Evolutionary conservation across 2,329 filamentous ascomycete species (phyloP).

Genomic region (Pyricularia sp.): DNA sequence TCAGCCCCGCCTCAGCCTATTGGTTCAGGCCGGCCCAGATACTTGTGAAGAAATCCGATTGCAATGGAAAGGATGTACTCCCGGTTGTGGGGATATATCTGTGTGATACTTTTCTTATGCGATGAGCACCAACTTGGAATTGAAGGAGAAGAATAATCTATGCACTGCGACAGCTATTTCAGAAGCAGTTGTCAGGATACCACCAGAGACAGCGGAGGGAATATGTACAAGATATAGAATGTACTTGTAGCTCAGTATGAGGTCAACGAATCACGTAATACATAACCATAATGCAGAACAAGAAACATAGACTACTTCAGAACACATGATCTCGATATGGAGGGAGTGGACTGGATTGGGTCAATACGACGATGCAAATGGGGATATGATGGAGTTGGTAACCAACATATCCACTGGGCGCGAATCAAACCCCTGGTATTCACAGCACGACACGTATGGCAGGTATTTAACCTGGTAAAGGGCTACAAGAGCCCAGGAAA

Average conservation of each 20-base stretch:
- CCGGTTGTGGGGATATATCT: neutral
- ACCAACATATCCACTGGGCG: no score
- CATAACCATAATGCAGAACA: neutral
- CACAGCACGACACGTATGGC: no score
- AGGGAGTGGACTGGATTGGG: no score
- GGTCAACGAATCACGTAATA: neutral
- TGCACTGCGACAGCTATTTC: neutral
- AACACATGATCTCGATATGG: no score
- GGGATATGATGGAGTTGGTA: no score
- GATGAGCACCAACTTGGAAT: neutral
- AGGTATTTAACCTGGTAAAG: no score
- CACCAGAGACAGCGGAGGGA: neutral
- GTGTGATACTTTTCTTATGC: neutral
- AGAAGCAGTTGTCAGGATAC: neutral
- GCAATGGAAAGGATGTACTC: neutral
- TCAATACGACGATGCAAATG: no score
- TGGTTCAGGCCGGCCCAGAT: neutral
- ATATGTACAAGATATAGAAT: neutral
- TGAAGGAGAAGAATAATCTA: neutral
- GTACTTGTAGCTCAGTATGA: neutral
- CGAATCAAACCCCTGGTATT: no score
- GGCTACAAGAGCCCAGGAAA: no score
- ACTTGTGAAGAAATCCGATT: neutral
- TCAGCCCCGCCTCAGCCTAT: conserved; percentile 15
- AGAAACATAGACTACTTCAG: neutral